Conservation (phyloP, 257 asterid genomes). For the Solanum medicagineum region DNA sequence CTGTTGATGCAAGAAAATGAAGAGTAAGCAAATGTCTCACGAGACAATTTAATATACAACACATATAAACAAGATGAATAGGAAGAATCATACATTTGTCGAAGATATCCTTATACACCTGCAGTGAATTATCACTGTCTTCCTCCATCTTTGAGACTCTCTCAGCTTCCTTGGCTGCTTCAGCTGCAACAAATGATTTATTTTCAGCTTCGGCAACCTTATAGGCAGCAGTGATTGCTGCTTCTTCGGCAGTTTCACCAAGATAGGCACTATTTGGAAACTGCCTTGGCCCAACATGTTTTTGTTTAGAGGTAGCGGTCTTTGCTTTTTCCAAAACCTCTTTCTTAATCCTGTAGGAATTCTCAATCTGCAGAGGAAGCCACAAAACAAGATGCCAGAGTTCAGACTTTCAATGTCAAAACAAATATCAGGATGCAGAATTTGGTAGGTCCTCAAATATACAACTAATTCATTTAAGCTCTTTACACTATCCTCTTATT, state of each 20-base stretch:
- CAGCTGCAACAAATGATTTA: slow-evolving; percentile 69
- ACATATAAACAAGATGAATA: background rate
- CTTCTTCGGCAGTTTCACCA: slow-evolving; percentile 57
- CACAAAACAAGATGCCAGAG: background rate
- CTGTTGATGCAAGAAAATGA: slow-evolving; percentile 23
- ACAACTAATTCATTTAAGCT: background rate
- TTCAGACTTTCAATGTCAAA: background rate
- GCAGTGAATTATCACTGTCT: slow-evolving; percentile 48
- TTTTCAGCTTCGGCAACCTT: slow-evolving; percentile 70
- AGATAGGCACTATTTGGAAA: slow-evolving; percentile 28
- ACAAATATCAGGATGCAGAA: background rate
- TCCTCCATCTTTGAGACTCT: slow-evolving; percentile 60
- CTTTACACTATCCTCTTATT: background rate
- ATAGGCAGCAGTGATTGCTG: slow-evolving; percentile 41
- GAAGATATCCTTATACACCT: slow-evolving; percentile 45
- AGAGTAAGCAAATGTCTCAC: background rate
- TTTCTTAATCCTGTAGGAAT: slow-evolving; percentile 43
- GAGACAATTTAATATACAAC: background rate
- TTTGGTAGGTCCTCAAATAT: background rate
- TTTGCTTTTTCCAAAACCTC: slow-evolving; percentile 16
- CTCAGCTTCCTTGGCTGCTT: slow-evolving; percentile 70
- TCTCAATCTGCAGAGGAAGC: slow-evolving; percentile 37
- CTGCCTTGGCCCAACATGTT: slow-evolving; percentile 29
- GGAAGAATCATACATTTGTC: slow-evolving; percentile 35
- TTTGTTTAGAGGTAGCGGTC: slow-evolving; percentile 17